These are phyloP conservation scores for Roridomyces roridus DNA, from an alignment of 768 basidiomycete species.

Conservation along the genomic window DNA sequence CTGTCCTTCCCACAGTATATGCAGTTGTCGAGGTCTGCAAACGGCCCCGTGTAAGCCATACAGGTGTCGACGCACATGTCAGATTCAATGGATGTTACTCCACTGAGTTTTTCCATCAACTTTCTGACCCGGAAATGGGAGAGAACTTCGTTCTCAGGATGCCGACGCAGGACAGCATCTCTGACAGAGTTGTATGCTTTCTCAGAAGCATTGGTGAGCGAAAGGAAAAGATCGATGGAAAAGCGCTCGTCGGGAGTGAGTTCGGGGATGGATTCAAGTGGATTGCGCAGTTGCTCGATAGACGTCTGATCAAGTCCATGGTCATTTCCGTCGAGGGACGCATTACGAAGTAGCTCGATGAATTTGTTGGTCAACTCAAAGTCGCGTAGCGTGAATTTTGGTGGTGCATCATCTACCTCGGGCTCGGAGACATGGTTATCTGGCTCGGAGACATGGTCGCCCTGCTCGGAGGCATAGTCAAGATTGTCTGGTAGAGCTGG, in stretches of 20 bases:
- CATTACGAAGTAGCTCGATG: slow-evolving; percentile 27
- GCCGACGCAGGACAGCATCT: slow-evolving; percentile 26
- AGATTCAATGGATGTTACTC: slow-evolving; percentile 38
- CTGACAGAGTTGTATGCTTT: slow-evolving; percentile 33
- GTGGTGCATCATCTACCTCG: background rate
- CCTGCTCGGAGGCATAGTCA: no score
- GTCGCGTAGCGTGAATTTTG: slow-evolving; percentile 10
- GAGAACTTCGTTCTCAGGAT: slow-evolving; percentile 34
- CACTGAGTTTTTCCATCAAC: slow-evolving; percentile 34
- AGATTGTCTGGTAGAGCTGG: no score
- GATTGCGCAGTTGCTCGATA: slow-evolving; percentile 34
- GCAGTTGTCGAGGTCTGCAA: slow-evolving; percentile 34
- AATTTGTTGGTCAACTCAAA: slow-evolving; percentile 26
- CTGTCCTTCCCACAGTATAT: slow-evolving; percentile 34
- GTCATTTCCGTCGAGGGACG: slow-evolving; percentile 31
- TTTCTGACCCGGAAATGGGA: slow-evolving; percentile 37
- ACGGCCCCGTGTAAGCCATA: slow-evolving; percentile 46
- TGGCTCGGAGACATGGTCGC: no score
- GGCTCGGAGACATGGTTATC: no score
- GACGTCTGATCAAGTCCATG: slow-evolving; percentile 26
- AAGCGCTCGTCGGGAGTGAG: slow-evolving; percentile 33
- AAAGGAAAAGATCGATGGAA: slow-evolving; percentile 41
- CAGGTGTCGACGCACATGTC: slow-evolving; percentile 54
- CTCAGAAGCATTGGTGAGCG: slow-evolving; percentile 35
- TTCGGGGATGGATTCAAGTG: slow-evolving; percentile 23